Percentiles rank a stretch among this genome's conserved stretches.
phyloP scores from a whole-genome alignment of 2,329 filamentous ascomycete genomes.

The Claviceps fusiformis region DNA sequence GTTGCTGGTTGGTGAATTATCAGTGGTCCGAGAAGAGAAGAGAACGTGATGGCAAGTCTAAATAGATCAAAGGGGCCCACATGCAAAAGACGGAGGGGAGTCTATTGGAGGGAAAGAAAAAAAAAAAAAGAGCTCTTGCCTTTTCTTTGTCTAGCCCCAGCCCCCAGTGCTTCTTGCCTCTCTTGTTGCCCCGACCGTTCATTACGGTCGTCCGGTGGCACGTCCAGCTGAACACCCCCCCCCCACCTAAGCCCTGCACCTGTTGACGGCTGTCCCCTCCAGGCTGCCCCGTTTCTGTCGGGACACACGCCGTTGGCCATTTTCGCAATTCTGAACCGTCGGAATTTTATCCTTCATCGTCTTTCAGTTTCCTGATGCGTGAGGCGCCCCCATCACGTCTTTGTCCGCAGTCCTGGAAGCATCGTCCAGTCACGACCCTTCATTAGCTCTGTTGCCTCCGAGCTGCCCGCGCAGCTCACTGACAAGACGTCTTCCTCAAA shows the following conservation, averaged over 20 bases:
- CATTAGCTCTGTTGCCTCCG: conserved; percentile 16
- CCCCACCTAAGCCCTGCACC: background rate
- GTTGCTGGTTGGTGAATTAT: too few relatives aligned
- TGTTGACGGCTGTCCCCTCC: background rate
- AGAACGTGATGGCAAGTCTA: background rate
- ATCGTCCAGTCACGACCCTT: conserved; percentile 3
- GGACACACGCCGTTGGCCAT: background rate
- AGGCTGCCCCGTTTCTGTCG: background rate
- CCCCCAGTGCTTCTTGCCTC: background rate
- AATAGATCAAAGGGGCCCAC: background rate
- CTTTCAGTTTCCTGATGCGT: conserved; percentile 2
- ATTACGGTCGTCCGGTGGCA: background rate
- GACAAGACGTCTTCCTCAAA: conserved; percentile 61
- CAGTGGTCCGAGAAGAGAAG: background rate
- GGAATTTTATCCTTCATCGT: conserved; percentile 1
- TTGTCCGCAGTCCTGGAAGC: background rate
- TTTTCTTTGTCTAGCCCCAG: background rate
- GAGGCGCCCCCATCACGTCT: conserved; percentile 3
- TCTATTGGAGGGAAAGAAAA: too few relatives aligned
- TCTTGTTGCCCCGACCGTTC: background rate
- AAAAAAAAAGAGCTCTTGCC: background rate
- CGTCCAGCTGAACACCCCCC: background rate
- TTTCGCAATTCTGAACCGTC: background rate
- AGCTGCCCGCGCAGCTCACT: conserved; percentile 54
- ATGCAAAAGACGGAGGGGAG: background rate